phyloP scores from a whole-genome alignment of 805 yeast genomes.

The Metschnikowia gruessii region DNA sequence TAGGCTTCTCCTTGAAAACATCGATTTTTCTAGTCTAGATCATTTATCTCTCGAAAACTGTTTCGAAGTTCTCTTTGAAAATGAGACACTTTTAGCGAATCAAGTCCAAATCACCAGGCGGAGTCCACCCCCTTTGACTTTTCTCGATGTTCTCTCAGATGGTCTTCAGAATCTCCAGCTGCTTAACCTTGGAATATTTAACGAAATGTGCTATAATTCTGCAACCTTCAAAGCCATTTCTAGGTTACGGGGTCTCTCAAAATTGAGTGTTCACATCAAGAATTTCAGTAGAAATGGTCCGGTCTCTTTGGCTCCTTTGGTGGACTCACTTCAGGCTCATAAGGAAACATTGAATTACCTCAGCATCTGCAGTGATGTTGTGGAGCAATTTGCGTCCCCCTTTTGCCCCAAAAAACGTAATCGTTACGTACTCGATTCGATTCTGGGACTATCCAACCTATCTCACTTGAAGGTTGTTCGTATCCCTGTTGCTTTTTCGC shows the following conservation, averaged over 20 bases:
- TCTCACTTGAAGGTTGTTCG: conserved; percentile 7
- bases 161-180: conserved; percentile 6
- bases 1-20: conserved; percentile 1
- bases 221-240: conserved; percentile 10
- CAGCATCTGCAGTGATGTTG: conserved; percentile 15
- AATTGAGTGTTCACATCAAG: conserved; percentile 14
- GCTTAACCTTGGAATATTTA: conserved; percentile 14
- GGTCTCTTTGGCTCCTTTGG: conserved; percentile 12
- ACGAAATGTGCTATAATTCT: conserved; percentile 15
- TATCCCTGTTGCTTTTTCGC: conserved; percentile 13
- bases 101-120: conserved; percentile 10
- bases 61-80: conserved; percentile 8
- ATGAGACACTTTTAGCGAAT: conserved; percentile 1
- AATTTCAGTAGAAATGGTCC: conserved; percentile 6
- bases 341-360: conserved; percentile 11
- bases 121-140: conserved; percentile 14
- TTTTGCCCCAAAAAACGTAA: conserved; percentile 12
- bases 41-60: conserved; percentile 16
- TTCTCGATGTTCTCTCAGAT: conserved; percentile 12
- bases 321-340: conserved; percentile 13
- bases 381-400: conserved; percentile 3
- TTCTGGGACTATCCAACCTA: conserved; percentile 10
- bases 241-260: conserved; percentile 2
- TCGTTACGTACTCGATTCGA: conserved; percentile 7
- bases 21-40: conserved; percentile 5